These are phyloP conservation scores for Beauveria scarabaeidicola DNA, from an alignment of 2,329 filamentous ascomycete species.

Conservation along the genomic window DNA sequence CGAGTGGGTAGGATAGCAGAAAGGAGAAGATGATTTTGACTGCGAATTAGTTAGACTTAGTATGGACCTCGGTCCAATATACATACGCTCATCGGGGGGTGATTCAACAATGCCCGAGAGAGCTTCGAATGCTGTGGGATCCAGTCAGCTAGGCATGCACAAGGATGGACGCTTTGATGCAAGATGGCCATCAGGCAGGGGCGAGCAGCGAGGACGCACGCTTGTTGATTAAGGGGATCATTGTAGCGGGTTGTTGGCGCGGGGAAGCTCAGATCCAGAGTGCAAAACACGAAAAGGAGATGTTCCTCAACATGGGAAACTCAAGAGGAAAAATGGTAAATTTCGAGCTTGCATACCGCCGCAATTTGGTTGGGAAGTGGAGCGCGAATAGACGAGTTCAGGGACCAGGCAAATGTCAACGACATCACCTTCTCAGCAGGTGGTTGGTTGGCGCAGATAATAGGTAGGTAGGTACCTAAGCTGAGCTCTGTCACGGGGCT, in stretches of 20 bases:
- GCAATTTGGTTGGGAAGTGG: conserved; percentile 4
- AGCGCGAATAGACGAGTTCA: not conserved
- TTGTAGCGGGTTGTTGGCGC: not conserved
- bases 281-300: too few species aligned
- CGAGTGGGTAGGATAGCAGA: conserved; percentile 84
- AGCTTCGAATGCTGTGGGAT: conserved; percentile 33
- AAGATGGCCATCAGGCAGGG: not conserved
- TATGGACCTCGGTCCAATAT: not conserved
- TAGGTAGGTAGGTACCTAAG: not conserved
- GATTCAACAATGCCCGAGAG: conserved; percentile 33
- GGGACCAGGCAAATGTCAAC: not conserved
- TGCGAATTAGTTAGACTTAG: conserved; percentile 28
- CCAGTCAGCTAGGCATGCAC: not conserved
- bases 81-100: conserved; percentile 39
- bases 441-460: not conserved
- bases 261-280: not conserved
- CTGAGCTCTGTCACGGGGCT: not conserved
- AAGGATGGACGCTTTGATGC: not conserved
- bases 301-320: not conserved
- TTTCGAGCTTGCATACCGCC: not conserved
- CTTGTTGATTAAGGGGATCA: conserved; percentile 7
- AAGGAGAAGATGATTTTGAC: conserved; percentile 92
- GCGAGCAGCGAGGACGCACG: not conserved
- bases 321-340: not conserved
- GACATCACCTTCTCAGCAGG: not conserved